Evolutionary conservation across 345 rosid species (phyloP).

Genomic region (Ceriops decandra): DNA sequence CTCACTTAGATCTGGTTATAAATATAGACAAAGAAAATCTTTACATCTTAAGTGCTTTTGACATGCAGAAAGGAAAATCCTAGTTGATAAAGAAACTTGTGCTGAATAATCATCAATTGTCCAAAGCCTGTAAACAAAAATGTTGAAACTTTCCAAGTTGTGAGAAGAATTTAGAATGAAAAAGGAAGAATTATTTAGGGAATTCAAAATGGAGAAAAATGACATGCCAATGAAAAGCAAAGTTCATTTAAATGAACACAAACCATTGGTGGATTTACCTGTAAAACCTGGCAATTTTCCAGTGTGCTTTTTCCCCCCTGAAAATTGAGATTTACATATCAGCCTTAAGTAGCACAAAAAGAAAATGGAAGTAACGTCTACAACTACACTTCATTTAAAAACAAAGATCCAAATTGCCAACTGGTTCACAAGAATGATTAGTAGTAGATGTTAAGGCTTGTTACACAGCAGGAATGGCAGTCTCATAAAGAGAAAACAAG

Average conservation of each 20-base stretch:
- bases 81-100: neutral
- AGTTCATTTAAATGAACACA: neutral
- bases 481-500: constrained; percentile 1
- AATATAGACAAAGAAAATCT: neutral
- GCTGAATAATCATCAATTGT: neutral
- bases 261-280: constrained; percentile 37
- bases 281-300: constrained; percentile 93
- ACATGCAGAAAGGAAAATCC: neutral
- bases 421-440: neutral
- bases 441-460: neutral
- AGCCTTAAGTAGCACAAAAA: constrained; percentile 1
- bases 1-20: neutral
- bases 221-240: neutral
- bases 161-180: neutral
- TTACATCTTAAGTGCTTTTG: neutral
- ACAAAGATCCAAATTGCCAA: neutral
- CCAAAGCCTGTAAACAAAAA: neutral
- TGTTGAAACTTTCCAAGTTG: neutral
- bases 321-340: constrained; percentile 3
- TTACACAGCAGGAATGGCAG: neutral
- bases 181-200: neutral
- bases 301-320: constrained; percentile 97
- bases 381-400: neutral
- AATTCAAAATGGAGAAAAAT: neutral
- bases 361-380: too few species aligned